Base-by-base conservation (phyloP, 1,139 yeast genomes). In the Zygoascus sp. region DNA sequence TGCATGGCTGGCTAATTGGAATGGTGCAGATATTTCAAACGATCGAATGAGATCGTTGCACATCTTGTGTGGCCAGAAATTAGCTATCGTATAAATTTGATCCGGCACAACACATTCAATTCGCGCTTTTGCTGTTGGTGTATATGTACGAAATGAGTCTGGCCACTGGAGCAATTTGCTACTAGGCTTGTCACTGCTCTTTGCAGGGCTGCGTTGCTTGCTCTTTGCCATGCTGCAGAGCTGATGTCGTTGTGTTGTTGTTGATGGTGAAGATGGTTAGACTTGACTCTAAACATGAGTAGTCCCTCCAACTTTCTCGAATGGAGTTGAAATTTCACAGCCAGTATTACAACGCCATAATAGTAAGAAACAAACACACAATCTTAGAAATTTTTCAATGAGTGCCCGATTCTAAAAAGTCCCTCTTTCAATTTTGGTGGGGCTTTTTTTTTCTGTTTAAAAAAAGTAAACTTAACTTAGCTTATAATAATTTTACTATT, bases 51-150 rank as follows among this genome's bases (percentile, higher is more conserved):
- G 60, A 44, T 72, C 75, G 40, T 68, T 63, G 54, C 83, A 77
- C 34, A 73, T 58, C 9, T 67, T 67, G 3, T 59, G 53, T 9
- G 68, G 54, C 58, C 79, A 71, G 58, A 79, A 76, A 40, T 74
- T 69, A 17, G 67, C 62, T 13, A 79, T 68, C 10, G 72, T 65
- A 50, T 78, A 65, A 42, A 80, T 75, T 59, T 79, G 84, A 37
- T 45, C 53, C 15, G 48, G 50, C 13, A 58, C 39, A 6, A 50
- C 40, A n/a, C 51, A 39, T 2, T 44, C 46, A 1, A 52, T 42
- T 4, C 39, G 39, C 4, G 52, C 52, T 21, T 53, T 48, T 16
- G 43, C 46, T 19, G 47, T 44, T 2, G 54, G 46, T 9, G 23
- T 35, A 23, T 35, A 36, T 21, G 46, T 48, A 19, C 42, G 48